Base-by-base conservation (phyloP, 2,329 filamentous ascomycete species). In the Pseudopithomyces chartarum region DNA sequence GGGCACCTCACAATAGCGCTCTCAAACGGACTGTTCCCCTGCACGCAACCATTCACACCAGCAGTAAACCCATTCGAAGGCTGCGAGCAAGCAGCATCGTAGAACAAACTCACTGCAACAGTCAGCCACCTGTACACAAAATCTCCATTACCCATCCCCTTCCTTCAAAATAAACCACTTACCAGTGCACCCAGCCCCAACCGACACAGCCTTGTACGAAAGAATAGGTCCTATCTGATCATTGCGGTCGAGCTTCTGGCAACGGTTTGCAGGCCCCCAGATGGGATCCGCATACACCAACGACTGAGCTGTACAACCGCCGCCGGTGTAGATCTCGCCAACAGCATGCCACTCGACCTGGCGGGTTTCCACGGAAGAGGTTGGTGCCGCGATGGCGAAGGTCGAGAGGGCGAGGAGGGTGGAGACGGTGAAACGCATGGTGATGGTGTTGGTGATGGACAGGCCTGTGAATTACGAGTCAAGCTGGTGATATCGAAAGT, bases 241-340 rank as follows among this genome's bases (percentile, higher is more conserved):
- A 40, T 38, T 54, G 17, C 63, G 61, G 33, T 65, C 59, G 19
- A 65, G 55, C 8, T 52, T 34, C 51, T 60, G 57, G 50, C 63
- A 65, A 1, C 36, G 36, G 26, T 62, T 63, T 13, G 50, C 55
- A 11, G 51, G 51, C 17, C 60, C 60, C 32, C 58, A 65, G 29
- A 65, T 60, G 13, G 63, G 63, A 36, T 65, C 63, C 2, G 39
- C 55, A 45, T 57, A 61, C 47, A 62, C 59, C 51, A 63, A 57
- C 17, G 43, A 46, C 5, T 40, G 40, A 17, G 32, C 11, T 1
- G 51, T 60, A 47, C 63, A 61, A 19, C 63, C 63, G 26, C 55
- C 55, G 17, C 51, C 54, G 17, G 44, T 53, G 54, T 65, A 65
- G 22, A 57, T 49, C 19, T 57, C 38, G 20, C 61, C 61, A 10